Percentiles rank a stretch among this genome's conserved stretches.
Conservation (phyloP, 345 rosid species). For the Citrus reticulata region DNA sequence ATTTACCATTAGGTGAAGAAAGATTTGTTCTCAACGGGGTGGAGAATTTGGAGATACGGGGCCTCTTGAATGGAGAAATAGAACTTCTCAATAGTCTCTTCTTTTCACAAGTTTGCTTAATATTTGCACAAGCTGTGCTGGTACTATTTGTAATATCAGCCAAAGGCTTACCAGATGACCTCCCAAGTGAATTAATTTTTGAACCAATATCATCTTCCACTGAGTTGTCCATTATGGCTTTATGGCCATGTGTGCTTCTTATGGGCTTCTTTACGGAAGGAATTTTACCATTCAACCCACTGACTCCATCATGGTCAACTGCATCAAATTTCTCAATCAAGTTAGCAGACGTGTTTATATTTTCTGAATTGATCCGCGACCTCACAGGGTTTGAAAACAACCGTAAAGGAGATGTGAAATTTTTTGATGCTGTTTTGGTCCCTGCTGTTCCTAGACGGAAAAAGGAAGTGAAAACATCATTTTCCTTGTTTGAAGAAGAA, state of each 20-base stretch:
- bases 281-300: conserved; percentile 19
- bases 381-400: conserved; percentile 40
- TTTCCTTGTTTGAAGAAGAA: conserved; percentile 39
- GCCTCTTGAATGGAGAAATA: conserved; percentile 75
- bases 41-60: conserved; percentile 60
- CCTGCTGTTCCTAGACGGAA: conserved; percentile 36
- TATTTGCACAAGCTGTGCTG: conserved; percentile 24
- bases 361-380: conserved; percentile 29
- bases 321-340: conserved; percentile 75
- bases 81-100: conserved; percentile 49
- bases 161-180: conserved; percentile 44
- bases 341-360: conserved; percentile 40
- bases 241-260: conserved; percentile 15
- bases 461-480: conserved; percentile 24
- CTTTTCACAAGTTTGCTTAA: conserved; percentile 38
- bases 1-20: conserved; percentile 50
- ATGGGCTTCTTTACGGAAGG: conserved; percentile 26
- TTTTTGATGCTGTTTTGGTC: conserved; percentile 35
- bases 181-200: conserved; percentile 28
- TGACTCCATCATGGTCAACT: conserved; percentile 31
- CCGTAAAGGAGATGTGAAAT: conserved; percentile 59
- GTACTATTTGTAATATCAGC: conserved; percentile 60
- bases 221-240: conserved; percentile 16
- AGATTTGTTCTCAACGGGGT: conserved; percentile 52
- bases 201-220: conserved; percentile 26